Evolutionary conservation across 768 basidiomycete genomes (phyloP).

Genomic region (Phylloporus sp.): DNA sequence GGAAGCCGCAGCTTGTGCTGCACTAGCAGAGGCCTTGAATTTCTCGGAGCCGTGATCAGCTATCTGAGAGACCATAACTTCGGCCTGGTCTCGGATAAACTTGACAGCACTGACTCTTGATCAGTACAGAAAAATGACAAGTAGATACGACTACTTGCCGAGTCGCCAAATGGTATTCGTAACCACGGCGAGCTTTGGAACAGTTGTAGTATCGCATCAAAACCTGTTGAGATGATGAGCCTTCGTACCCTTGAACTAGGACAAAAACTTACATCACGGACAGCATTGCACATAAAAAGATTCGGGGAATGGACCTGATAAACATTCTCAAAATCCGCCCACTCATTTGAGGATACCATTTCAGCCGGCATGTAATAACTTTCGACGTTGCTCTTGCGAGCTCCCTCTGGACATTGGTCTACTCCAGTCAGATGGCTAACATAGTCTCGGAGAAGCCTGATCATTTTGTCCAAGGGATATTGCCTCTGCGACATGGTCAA

Average conservation of each 20-base stretch:
- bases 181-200: slow-evolving; percentile 66
- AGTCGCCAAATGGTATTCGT: slow-evolving; percentile 87
- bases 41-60: slow-evolving; percentile 21
- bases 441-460: slow-evolving; percentile 58
- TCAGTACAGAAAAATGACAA: slow-evolving; percentile 6
- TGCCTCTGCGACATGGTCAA: slow-evolving; percentile 21
- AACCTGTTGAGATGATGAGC: slow-evolving; percentile 46
- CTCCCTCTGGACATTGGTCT: slow-evolving; percentile 34
- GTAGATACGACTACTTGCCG: slow-evolving; percentile 45
- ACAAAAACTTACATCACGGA: slow-evolving; percentile 64
- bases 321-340: slow-evolving; percentile 84
- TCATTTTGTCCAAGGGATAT: slow-evolving; percentile 43
- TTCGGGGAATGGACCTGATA: slow-evolving; percentile 88
- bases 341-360: slow-evolving; percentile 63
- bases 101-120: slow-evolving; percentile 60
- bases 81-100: slow-evolving; percentile 82
- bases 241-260: background rate
- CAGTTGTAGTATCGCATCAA: slow-evolving; percentile 87
- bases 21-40: slow-evolving; percentile 33
- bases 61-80: slow-evolving; percentile 30
- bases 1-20: slow-evolving; percentile 64
- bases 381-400: slow-evolving; percentile 34
- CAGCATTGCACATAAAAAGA: slow-evolving; percentile 69
- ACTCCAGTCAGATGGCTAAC: slow-evolving; percentile 48
- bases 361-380: slow-evolving; percentile 67